These are phyloP conservation scores for Colletotrichum abscissum DNA, from an alignment of 2,329 filamentous ascomycete species.

Conservation along the genomic window DNA sequence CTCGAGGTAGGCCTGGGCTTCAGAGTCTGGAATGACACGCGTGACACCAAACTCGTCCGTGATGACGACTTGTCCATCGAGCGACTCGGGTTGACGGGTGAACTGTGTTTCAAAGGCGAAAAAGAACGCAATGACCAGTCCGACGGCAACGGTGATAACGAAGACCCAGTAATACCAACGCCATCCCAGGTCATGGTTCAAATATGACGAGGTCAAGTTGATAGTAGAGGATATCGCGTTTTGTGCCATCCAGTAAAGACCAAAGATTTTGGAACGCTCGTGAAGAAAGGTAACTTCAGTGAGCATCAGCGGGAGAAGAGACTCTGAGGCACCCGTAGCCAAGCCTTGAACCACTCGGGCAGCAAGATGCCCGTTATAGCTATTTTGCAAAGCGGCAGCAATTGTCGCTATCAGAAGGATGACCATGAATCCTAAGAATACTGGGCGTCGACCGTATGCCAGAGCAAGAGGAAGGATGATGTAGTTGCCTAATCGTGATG, in stretches of 20 bases:
- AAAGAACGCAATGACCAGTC: slow-evolving; percentile 50
- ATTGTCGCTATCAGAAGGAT: slow-evolving; percentile 47
- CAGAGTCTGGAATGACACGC: slow-evolving; percentile 43
- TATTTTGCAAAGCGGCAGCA: slow-evolving; percentile 45
- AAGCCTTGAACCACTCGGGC: slow-evolving; percentile 49
- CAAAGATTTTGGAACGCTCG: slow-evolving; percentile 49
- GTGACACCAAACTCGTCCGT: slow-evolving; percentile 53
- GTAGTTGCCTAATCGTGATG: slow-evolving; percentile 40
- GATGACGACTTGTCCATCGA: slow-evolving; percentile 47
- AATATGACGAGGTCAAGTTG: slow-evolving; percentile 48
- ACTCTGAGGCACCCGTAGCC: slow-evolving; percentile 52
- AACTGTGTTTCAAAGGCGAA: slow-evolving; percentile 53
- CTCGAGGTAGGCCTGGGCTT: slow-evolving; percentile 42
- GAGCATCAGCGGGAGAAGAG: slow-evolving; percentile 50
- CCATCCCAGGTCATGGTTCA: slow-evolving; percentile 49
- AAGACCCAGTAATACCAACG: slow-evolving; percentile 56
- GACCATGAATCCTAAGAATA: slow-evolving; percentile 45
- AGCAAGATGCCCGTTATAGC: slow-evolving; percentile 49
- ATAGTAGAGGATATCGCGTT: slow-evolving; percentile 47
- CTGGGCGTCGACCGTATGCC: slow-evolving; percentile 50
- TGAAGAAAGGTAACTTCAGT: slow-evolving; percentile 54
- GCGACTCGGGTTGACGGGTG: slow-evolving; percentile 44
- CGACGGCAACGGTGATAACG: slow-evolving; percentile 46
- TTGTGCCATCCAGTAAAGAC: slow-evolving; percentile 52
- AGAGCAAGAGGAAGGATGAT: slow-evolving; percentile 52